Conservation (phyloP, 108 stramenopile genomes). For the Licmophora abbreviata region DNA sequence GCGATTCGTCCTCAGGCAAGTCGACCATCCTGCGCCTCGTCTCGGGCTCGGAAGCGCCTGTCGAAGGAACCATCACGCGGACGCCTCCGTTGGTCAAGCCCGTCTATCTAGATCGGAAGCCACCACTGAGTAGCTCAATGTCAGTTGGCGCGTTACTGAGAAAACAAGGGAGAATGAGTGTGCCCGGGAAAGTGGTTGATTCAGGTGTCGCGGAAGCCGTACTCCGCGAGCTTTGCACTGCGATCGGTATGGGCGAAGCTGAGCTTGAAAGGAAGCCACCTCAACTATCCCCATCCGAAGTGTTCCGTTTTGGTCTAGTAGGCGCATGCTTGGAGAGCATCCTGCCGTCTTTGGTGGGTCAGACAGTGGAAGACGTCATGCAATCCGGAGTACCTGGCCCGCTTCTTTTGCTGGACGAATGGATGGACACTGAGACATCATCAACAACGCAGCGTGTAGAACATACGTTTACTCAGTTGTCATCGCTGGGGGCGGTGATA, state of each 20-base stretch:
- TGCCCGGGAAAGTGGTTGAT: background rate
- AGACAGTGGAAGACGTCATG: too few species aligned
- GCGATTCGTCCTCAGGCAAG: conserved; percentile 37
- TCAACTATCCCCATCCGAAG: conserved; percentile 27
- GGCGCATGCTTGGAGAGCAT: conserved; percentile 27
- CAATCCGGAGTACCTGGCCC: too few species aligned
- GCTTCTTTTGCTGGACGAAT: conserved; percentile 42
- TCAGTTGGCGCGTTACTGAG: background rate
- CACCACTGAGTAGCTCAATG: background rate
- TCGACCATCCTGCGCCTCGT: conserved; percentile 24
- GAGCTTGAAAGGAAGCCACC: background rate
- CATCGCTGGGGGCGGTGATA: conserved; percentile 19
- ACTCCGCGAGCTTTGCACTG: background rate
- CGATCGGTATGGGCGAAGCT: background rate
- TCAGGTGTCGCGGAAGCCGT: too few species aligned
- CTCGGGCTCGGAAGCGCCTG: background rate
- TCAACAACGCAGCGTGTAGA: conserved; percentile 21
- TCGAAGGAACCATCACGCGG: conserved; percentile 5
- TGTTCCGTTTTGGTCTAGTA: conserved; percentile 18
- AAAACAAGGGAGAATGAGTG: background rate
- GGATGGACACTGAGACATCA: conserved; percentile 42
- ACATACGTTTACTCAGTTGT: conserved; percentile 4
- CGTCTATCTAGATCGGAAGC: conserved; percentile 19
- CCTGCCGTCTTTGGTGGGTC: background rate
- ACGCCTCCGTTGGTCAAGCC: too few species aligned